phyloP scores from a whole-genome alignment of 208 protist genomes.

The Leptomonas pyrrhocoris region DNA sequence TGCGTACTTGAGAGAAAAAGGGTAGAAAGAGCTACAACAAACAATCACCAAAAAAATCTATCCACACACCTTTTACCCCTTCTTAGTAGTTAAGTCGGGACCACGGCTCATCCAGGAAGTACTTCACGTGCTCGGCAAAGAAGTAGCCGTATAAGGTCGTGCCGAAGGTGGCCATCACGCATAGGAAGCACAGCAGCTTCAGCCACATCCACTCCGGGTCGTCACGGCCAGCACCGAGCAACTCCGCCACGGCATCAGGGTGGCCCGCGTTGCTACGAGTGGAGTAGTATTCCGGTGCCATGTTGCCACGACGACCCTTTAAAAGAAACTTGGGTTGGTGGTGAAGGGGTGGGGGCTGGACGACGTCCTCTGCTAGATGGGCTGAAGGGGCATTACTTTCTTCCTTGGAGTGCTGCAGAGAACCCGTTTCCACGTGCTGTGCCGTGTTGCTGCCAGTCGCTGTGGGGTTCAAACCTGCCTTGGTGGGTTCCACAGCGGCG shows the following conservation, averaged over 20 bases:
- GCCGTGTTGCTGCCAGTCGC: background rate
- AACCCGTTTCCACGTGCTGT: background rate
- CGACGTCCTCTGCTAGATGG: background rate
- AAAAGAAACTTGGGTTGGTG: slow-evolving; percentile 39
- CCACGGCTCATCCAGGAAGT: slow-evolving; percentile 90
- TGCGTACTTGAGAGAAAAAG: background rate
- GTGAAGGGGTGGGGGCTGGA: background rate
- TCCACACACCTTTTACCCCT: background rate
- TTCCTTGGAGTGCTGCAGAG: slow-evolving; percentile 10
- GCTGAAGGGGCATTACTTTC: background rate
- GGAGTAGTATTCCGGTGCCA: slow-evolving; percentile 61
- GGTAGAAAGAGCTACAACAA: background rate
- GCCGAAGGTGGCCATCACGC: slow-evolving; percentile 69
- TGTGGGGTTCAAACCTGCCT: background rate
- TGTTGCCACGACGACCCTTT: slow-evolving; percentile 50
- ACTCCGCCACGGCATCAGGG: slow-evolving; percentile 62
- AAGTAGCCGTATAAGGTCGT: slow-evolving; percentile 70
- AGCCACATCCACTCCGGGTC: slow-evolving; percentile 88
- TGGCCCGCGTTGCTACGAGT: slow-evolving; percentile 52
- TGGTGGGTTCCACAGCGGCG: too few species aligned
- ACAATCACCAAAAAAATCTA: background rate
- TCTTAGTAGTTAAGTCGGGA: slow-evolving; percentile 49
- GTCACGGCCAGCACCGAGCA: slow-evolving; percentile 47
- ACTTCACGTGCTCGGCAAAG: slow-evolving; percentile 81
- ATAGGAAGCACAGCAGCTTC: slow-evolving; percentile 82